Evolutionary conservation across 2,329 filamentous ascomycete species (phyloP), one percentile per base, ranked within the genome.

Genomic region (Aspergillus pseudotamarii): DNA sequence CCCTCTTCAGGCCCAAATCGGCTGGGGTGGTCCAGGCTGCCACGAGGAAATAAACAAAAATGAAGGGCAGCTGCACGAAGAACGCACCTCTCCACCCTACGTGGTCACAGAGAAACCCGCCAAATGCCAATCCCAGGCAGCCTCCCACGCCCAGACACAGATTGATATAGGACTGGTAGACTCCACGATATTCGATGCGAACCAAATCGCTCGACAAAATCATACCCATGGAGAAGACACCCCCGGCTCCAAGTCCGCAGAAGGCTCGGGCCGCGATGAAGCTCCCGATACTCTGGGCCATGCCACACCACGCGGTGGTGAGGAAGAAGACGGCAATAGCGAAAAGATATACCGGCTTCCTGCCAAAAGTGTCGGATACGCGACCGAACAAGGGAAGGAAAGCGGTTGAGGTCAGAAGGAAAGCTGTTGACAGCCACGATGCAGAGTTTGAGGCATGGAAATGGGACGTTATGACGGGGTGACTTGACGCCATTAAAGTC

Each of bases 341-440:
- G 43, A 85, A 83, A 3, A 93, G 76, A 68, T 91, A 93, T 0
- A 91, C 83, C 23, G 84, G 83, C 68, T 89, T 91, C 51, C 91
- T 82, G 12, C 91, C 91, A 63, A 93, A 79, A 0, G 89, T 88
- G 76, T 94, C 91, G 1, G 90, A 93, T 1, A 93, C 75, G 2
- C 91, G 85, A 3, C 91, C 91, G 66, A 92, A 86, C 1, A 94
- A 79, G 0, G 92, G 91, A 76, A 93, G 89, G 62, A 92, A 89
- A 28, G 89, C 87, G 1, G 91, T 93, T 4, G 88, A 91, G 0
- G 91, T 93, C 43, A 95, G 82, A 41, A 94, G 78, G 67, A 93
- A 94, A 0, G 90, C 87, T 0, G 91, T 94, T 1, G 91, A 93
- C 5, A 94, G 82, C 92, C 92, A 95, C 2, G 91, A 93, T 3